Evolutionary conservation across 352 stramenopile genomes (phyloP), one percentile per base, ranked within the genome.

Genomic region (Thraustochytrium sp.): DNA sequence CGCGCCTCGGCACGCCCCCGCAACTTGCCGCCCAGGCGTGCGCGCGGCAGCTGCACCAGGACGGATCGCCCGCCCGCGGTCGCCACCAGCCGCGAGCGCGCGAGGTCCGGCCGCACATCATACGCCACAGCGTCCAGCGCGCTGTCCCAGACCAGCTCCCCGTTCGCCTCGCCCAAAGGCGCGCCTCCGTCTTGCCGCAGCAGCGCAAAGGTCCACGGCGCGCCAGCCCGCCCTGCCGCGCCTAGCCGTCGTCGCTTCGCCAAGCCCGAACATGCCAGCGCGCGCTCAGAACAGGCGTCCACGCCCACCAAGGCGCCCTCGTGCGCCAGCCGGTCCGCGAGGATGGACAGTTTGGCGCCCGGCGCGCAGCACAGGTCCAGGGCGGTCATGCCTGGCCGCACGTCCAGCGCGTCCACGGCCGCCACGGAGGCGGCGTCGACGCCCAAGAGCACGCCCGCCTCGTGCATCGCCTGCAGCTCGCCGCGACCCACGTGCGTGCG

Each of bases 281-380:
- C 90, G 76, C 95, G 89, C 64, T 89, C 84, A 36, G 90, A 86
- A 26, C 92, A 97, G 80, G 92, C 92, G 86, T 98, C 95, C 29
- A 98, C 89, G 26, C 91, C 90, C 36, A 92, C 85, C 0, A 91
- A 75, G 21, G 51, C 37, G 38, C 73, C 72, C 11, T 44, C 8
- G 29, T 78, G 73, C 53, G 34, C 11, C 76, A 88, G 63, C 48
- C 74, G 26, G 78, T 98, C 94, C 2, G 92, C 91, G 59, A 98
- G 93, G 87, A 94, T 92, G 40, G 90, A 92, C 31, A 97, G 87
- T 64, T 98, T 98, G 40, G 93, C 89, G 13, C 95, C 94, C 18
- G 95, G 95, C 62, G 92, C 93, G 82, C 93, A 98, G 86, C 95
- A 98, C 74, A 98, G 86, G 88, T 98, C 94, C 49, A 98, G 88